Evolutionary conservation across 2,329 filamentous ascomycete species (phyloP), one percentile per base, ranked within the genome.

Genomic region (Exophiala bonariae): DNA sequence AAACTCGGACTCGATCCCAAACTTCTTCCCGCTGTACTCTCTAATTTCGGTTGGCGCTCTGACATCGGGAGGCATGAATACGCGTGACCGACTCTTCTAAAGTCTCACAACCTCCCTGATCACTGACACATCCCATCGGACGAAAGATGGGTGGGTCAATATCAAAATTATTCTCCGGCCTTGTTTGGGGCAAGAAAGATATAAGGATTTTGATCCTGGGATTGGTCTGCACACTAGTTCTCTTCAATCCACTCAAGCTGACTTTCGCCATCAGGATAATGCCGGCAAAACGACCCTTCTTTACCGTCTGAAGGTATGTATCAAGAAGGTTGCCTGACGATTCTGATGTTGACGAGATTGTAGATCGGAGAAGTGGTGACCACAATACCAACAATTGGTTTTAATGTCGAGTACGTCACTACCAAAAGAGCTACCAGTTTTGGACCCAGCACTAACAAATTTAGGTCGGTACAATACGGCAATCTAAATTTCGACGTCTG

Each of bases 401-500:
- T 99, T 79, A 99, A 99, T 69, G 93, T 99, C 62, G 93, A 99
- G 73, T 61, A 16, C 23, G 56, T 48, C 28, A 22, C 35, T 14
- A 23, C 26, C 22, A 20, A 5, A 14, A 8, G 13, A 6, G 11
- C n/a, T 19, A 11, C 11, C 6, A 26, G 6, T 6, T 6, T 10
- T 19, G 22, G 23, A 31, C 35, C 20, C 30, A 10, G 14, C 23
- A 40, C 41, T 47, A 3, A 34, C 20, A 13, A 11, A 14, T 13
- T 7, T 41, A 59, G 58, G 46, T 96, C 90, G 17, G 93, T 99
- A 56, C 93, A 90, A 61, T 99, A 99, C 78, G 92, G 92, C 70
- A 97, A 96, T 68, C 80, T 99, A 54, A 96, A 96, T 70, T 95
- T 99, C 70, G 97, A 97, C 66, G 93, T 99, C 63, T 99, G 93